Conservation (phyloP, 345 rosid genomes). For the Theobroma cacao region DNA sequence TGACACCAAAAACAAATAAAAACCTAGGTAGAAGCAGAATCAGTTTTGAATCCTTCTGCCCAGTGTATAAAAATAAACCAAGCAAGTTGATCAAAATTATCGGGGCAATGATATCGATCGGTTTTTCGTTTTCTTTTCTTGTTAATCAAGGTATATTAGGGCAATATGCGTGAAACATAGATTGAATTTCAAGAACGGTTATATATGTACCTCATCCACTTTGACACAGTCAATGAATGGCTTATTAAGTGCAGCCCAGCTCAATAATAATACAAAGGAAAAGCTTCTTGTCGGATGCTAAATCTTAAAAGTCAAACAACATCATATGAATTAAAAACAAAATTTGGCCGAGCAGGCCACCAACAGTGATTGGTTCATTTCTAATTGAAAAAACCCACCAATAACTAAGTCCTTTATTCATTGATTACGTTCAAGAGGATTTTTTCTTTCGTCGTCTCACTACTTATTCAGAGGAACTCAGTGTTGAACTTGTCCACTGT, state of each 20-base stretch:
- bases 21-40: no score
- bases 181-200: no score
- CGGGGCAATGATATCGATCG: no score
- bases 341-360: neutral
- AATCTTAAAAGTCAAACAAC: neutral
- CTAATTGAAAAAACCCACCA: neutral
- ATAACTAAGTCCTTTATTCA: neutral
- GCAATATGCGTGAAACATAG: no score
- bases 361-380: neutral
- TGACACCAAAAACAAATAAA: no score
- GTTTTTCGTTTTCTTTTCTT: no score
- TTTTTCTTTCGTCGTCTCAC: neutral
- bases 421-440: neutral
- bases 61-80: no score
- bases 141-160: no score
- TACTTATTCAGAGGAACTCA: neutral
- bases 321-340: neutral
- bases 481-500: neutral
- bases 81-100: no score
- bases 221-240: neutral
- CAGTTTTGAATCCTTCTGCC: no score
- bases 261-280: no score
- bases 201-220: neutral
- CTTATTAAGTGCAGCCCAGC: no score
- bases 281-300: neutral